A percentile compares a stretch with the other conserved stretches of the same genome.
phyloP scores from a whole-genome alignment of 2,329 filamentous ascomycete genomes.

The Penicillium sp. region DNA sequence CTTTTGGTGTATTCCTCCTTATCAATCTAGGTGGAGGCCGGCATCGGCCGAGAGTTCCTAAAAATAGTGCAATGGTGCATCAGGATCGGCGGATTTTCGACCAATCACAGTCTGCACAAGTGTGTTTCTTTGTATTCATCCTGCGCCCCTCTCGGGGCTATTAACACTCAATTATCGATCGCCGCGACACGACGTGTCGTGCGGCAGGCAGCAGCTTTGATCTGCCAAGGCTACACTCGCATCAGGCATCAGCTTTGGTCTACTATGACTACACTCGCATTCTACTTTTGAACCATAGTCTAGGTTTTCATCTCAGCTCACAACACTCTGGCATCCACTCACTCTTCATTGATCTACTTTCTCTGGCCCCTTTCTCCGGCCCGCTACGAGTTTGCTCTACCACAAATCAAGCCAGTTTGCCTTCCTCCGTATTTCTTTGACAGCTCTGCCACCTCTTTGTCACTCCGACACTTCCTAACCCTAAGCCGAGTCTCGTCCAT shows the following conservation, averaged over 20 bases:
- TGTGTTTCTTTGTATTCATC: conserved; percentile 1
- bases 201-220: background rate
- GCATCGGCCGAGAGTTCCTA: background rate
- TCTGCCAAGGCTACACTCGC: background rate
- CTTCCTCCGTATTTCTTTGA: too few species aligned
- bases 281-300: background rate
- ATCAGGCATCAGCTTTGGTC: background rate
- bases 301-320: conserved; percentile 1
- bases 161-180: conserved; percentile 1
- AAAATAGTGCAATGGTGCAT: background rate
- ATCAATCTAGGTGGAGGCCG: background rate
- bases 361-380: background rate
- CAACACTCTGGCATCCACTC: conserved; percentile 4
- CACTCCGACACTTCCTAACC: too few species aligned
- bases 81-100: conserved; percentile 1
- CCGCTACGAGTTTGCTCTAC: background rate
- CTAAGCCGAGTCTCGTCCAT: too few species aligned
- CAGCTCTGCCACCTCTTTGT: too few species aligned
- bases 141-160: background rate
- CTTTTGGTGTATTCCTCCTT: background rate
- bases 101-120: background rate
- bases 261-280: too few species aligned
- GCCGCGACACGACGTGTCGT: background rate
- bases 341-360: conserved; percentile 1
- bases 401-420: too few species aligned